Evolutionary conservation across 225 moss, liverwort and hornwort species (phyloP).

Genomic region (Polytrichum formosum): DNA sequence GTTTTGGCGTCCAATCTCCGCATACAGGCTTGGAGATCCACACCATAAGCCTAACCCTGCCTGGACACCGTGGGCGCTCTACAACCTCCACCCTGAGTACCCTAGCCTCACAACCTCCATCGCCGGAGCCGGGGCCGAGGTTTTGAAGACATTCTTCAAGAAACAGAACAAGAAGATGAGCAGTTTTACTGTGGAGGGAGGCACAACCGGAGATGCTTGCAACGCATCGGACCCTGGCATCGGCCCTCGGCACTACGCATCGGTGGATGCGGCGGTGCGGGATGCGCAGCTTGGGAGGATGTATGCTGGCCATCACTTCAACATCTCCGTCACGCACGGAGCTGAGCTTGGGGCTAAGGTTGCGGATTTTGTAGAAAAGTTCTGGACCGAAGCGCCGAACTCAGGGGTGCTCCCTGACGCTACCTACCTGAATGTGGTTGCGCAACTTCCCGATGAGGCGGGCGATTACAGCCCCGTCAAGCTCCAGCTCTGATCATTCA

Average conservation of each 20-base stretch:
- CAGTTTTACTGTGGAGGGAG: constrained; percentile 1
- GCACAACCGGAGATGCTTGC: background rate
- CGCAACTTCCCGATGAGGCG: constrained; percentile 3
- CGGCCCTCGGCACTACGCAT: constrained; percentile 1
- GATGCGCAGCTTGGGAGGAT: constrained; percentile 9
- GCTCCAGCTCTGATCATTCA: background rate
- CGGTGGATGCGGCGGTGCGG: background rate
- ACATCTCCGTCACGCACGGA: background rate
- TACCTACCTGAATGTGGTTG: constrained; percentile 4
- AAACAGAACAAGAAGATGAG: background rate
- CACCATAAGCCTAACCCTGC: constrained; percentile 1
- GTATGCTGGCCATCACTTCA: constrained; percentile 8
- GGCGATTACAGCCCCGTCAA: constrained; percentile 7
- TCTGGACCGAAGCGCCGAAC: background rate
- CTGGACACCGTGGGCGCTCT: background rate
- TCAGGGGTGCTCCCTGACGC: constrained; percentile 13
- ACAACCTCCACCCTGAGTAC: constrained; percentile 8
- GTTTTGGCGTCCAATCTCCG: constrained; percentile 7
- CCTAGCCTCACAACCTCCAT: background rate
- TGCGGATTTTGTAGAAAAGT: constrained; percentile 2
- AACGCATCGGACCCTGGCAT: background rate
- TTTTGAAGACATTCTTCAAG: background rate
- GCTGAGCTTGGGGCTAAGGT: constrained; percentile 7
- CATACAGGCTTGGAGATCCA: constrained; percentile 2
- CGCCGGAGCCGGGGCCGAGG: constrained; percentile 1